These are phyloP conservation scores for Symbiodinium pilosum DNA, from an alignment of 73 alveolate genomes.

Conservation along the genomic window DNA sequence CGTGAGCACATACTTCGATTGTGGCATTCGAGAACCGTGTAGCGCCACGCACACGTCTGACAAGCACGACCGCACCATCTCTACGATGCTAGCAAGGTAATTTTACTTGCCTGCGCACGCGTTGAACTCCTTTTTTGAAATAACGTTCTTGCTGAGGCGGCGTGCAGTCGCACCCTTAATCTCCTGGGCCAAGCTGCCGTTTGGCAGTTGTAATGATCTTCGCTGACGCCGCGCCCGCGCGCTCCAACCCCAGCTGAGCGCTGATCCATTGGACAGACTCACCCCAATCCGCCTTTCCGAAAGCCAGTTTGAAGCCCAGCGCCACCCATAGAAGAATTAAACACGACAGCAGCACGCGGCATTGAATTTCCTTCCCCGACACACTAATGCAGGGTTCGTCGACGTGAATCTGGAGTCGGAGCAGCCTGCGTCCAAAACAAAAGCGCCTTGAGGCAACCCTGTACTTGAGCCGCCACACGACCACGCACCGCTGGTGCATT, in stretches of 20 bases:
- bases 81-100: conserved; percentile 26
- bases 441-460: not conserved
- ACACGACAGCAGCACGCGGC: not conserved
- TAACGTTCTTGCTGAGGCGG: too few relatives aligned
- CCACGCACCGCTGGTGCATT: conserved; percentile 46
- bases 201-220: not conserved
- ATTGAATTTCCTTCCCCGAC: not conserved
- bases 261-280: not conserved
- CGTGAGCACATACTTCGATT: too few relatives aligned
- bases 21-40: not conserved
- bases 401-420: conserved; percentile 23
- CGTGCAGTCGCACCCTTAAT: too few relatives aligned
- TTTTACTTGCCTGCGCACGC: not conserved
- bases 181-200: not conserved
- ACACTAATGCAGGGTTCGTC: not conserved
- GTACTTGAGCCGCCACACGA: conserved; percentile 30
- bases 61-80: conserved; percentile 24
- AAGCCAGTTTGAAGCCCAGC: not conserved
- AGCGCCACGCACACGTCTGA: conserved; percentile 25
- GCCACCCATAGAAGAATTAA: not conserved
- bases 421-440: not conserved
- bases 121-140: too few relatives aligned
- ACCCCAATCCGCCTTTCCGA: conserved; percentile 14
- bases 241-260: not conserved
- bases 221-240: not conserved